A percentile compares a stretch with the other conserved stretches of the same genome.
Conservation (phyloP, 345 rosid genomes). For the Moringa oleifera region DNA sequence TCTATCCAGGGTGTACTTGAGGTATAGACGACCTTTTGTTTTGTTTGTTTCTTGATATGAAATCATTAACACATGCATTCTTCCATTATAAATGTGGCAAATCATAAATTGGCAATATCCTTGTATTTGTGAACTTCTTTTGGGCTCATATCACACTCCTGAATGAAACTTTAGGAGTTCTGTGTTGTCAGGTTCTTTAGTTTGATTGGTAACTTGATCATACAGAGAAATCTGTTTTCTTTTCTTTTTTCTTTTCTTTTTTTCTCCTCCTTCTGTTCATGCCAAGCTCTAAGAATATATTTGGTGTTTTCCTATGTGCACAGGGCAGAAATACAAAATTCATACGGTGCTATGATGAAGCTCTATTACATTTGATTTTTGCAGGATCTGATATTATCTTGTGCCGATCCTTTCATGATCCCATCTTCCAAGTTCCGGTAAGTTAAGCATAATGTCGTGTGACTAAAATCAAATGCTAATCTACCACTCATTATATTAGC, state of each 20-base stretch:
- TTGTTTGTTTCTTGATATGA: no score
- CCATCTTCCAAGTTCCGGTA: constrained; percentile 62
- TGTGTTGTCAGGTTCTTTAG: not conserved
- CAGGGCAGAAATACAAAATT: constrained; percentile 47
- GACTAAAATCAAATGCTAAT: constrained; percentile 3
- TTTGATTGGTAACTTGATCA: not conserved
- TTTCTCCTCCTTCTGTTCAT: constrained; percentile 1
- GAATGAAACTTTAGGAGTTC: no score
- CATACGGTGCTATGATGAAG: constrained; percentile 38
- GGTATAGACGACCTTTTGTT: constrained; percentile 22
- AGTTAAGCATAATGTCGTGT: constrained; percentile 16
- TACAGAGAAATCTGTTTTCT: not conserved
- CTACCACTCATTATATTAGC: not conserved
- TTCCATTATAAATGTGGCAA: not conserved
- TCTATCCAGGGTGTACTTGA: constrained; percentile 35
- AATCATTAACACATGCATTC: not conserved
- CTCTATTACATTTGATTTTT: constrained; percentile 40
- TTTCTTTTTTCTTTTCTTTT: constrained; percentile 2
- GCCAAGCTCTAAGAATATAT: constrained; percentile 9
- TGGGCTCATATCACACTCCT: no score
- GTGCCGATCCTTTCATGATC: constrained; percentile 49
- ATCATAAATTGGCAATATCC: not conserved
- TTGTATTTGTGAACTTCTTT: no score
- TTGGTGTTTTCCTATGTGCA: constrained; percentile 10
- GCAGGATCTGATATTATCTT: constrained; percentile 67